A percentile compares a stretch with the other conserved stretches of the same genome.
These are phyloP conservation scores for Phoma sp. DNA, from an alignment of 2,329 filamentous ascomycete species.

Conservation along the genomic window DNA sequence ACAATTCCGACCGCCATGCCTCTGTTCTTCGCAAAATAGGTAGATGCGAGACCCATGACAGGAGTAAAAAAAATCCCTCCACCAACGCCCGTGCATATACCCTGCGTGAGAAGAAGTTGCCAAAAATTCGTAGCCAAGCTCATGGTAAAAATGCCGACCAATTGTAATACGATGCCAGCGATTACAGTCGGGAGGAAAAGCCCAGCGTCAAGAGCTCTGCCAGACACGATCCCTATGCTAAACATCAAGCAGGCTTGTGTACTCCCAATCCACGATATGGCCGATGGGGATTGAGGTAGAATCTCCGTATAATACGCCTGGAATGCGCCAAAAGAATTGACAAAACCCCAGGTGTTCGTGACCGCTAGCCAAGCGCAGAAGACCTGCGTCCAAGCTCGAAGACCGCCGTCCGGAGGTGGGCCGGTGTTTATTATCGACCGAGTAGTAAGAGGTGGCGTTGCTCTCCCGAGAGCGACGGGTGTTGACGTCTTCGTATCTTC, in stretches of 20 bases:
- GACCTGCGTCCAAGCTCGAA: conserved; percentile 40
- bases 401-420: conserved; percentile 51
- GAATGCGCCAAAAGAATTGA: conserved; percentile 54
- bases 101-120: background rate
- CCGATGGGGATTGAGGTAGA: conserved; percentile 47
- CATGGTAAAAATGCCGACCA: background rate
- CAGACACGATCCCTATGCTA: conserved; percentile 41
- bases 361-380: conserved; percentile 40
- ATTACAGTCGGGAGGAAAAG: background rate
- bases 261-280: conserved; percentile 62
- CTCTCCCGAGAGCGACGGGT: too few species aligned
- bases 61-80: background rate
- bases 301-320: conserved; percentile 54
- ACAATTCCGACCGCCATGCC: background rate
- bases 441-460: too few species aligned
- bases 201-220: background rate
- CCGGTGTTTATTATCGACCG: too few species aligned
- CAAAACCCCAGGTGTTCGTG: conserved; percentile 49
- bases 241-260: conserved; percentile 58
- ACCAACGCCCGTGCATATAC: background rate
- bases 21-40: background rate
- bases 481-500: too few species aligned
- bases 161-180: background rate
- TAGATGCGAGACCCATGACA: background rate
- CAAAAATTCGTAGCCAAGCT: background rate